Conservation (phyloP, 495 filamentous ascomycete species). For the Xeromyces bisporus region DNA sequence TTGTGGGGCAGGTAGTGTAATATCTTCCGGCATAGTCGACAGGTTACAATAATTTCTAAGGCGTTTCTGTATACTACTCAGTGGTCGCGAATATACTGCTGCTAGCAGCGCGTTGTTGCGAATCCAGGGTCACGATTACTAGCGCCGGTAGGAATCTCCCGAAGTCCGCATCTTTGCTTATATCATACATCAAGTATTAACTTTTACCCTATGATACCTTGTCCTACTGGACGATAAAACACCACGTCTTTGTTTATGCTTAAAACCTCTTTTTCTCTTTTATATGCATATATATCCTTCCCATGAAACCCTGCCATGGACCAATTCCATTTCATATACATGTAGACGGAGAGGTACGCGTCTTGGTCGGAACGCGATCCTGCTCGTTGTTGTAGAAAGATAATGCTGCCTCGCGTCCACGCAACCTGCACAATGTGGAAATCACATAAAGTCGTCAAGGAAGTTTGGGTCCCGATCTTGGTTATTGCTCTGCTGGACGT, state of each 20-base stretch:
- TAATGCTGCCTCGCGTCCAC: not conserved
- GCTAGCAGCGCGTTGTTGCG: slow-evolving; percentile 1
- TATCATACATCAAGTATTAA: slow-evolving; percentile 4
- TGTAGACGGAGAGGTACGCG: too few species aligned
- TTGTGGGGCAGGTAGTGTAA: slow-evolving; percentile 7
- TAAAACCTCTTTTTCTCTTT: too few species aligned
- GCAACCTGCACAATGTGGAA: not conserved
- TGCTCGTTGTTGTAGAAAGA: not conserved
- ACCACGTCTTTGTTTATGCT: too few species aligned
- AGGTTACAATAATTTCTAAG: slow-evolving; percentile 2
- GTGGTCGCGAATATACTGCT: too few species aligned
- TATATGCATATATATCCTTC: too few species aligned
- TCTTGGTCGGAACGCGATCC: too few species aligned
- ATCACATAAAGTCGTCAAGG: slow-evolving; percentile 39
- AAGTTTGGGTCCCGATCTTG: slow-evolving; percentile 34
- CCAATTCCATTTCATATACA: too few species aligned
- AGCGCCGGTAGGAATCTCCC: slow-evolving; percentile 12
- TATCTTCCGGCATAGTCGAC: slow-evolving; percentile 22
- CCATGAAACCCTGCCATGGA: too few species aligned
- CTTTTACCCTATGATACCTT: not conserved
- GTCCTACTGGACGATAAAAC: too few species aligned
- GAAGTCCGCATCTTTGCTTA: slow-evolving; percentile 7
- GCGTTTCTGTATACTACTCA: too few species aligned
- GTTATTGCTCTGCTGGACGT: slow-evolving; percentile 29
- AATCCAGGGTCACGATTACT: slow-evolving; percentile 21